Conservation (phyloP, 164 flowering plant species). For the Macadamia tetraphylla region DNA sequence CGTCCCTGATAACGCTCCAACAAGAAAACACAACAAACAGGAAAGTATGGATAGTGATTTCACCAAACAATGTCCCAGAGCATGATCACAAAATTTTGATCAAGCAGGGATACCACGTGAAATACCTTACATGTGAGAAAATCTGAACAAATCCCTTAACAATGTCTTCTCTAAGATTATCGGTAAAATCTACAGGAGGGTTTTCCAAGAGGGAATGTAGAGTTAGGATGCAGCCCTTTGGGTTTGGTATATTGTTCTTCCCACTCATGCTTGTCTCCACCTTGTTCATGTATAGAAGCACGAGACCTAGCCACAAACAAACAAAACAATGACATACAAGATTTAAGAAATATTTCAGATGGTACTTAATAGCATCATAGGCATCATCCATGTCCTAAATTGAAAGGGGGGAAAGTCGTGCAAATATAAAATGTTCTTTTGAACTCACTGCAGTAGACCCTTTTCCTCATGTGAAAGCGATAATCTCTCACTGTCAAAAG, state of each 20-base stretch:
- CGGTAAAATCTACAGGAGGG: conserved; percentile 90
- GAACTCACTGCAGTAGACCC: conserved; percentile 65
- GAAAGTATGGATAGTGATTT: conserved; percentile 6
- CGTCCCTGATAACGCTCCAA: conserved; percentile 52
- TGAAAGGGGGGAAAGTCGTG: no score
- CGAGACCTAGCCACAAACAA: conserved; percentile 40
- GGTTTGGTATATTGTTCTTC: conserved; percentile 29
- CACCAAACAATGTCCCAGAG: not conserved
- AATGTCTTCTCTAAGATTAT: conserved; percentile 51
- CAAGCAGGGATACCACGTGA: not conserved
- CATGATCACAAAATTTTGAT: not conserved
- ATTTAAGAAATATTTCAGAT: not conserved
- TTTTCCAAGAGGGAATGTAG: conserved; percentile 88
- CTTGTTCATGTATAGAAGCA: conserved; percentile 59
- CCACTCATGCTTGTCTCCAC: conserved; percentile 44
- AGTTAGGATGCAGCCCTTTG: conserved; percentile 54
- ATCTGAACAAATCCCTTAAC: conserved; percentile 53
- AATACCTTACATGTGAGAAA: conserved; percentile 60
- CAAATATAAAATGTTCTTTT: not conserved
- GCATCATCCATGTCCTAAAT: not conserved
- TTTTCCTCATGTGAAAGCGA: conserved; percentile 70
- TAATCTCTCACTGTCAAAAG: conserved; percentile 60
- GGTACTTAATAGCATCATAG: not conserved
- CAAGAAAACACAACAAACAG: conserved; percentile 2
- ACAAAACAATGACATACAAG: not conserved